Conservation (phyloP, 2,329 filamentous ascomycete genomes). For the Cytospora mali region DNA sequence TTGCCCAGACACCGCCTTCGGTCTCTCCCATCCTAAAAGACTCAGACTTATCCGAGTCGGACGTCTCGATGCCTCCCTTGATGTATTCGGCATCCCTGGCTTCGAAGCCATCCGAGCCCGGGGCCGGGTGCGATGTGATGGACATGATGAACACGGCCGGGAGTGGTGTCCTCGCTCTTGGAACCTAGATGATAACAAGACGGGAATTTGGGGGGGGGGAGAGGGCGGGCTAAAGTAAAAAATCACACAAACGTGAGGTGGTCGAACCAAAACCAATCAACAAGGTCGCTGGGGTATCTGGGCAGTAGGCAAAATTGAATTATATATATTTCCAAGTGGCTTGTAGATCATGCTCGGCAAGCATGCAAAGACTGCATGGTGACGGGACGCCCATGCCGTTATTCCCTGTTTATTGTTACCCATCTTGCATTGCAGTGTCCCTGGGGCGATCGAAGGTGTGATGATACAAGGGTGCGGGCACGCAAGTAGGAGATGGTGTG, state of each 20-base stretch:
- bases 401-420: background rate
- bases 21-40: constrained; percentile 23
- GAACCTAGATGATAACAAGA: constrained; percentile 2
- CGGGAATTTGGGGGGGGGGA: background rate
- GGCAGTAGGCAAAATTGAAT: constrained; percentile 10
- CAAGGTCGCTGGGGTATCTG: constrained; percentile 4
- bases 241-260: background rate
- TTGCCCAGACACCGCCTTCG: constrained; percentile 24
- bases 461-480: constrained; percentile 21
- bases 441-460: background rate
- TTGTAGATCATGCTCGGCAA: constrained; percentile 4
- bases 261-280: too few relatives aligned
- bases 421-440: constrained; percentile 5
- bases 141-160: constrained; percentile 9
- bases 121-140: background rate
- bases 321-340: background rate
- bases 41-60: constrained; percentile 3
- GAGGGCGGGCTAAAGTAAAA: background rate
- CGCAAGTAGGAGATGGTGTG: constrained; percentile 25
- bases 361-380: constrained; percentile 3
- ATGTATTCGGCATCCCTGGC: constrained; percentile 16
- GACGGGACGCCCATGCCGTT: constrained; percentile 3
- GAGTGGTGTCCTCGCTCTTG: constrained; percentile 9
- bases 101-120: constrained; percentile 10
- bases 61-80: constrained; percentile 10